Base-by-base conservation (phyloP, 345 rosid genomes). In the Citrus mangshanensis region DNA sequence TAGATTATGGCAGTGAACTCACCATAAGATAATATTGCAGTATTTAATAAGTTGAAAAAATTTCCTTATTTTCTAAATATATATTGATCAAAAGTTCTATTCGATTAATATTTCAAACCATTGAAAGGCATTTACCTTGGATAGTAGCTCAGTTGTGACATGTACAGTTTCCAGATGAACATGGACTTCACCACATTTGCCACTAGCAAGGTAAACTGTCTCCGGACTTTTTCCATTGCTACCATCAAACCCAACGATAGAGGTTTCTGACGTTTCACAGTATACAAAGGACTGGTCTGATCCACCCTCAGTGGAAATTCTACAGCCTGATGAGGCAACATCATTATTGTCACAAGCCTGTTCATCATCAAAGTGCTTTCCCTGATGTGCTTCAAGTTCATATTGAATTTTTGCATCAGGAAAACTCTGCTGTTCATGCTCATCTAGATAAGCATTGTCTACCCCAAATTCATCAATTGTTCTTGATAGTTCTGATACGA, bases 121-220 rank as follows among this genome's bases (percentile, higher is more conserved):
- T 74, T 56, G 56, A 68, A 61, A 59, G 78, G 74, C 72, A 69
- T 63, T 84, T 81, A 88, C 93, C 95, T 91, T 81, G 56, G 78
- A 22, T 34, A 58, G 72, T 46, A 51, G 77, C 79, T 74, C 76
- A 49, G 83, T 37, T 68, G 82, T 65, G 27, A 35, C 74, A 61
- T 74, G 74, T 77, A 76, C 70, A 56, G 82, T 78, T 51, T 83
- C 82, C 24, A 68, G 40, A 22, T 34, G 74, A 82, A 77, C 49
- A 70, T 54, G 79, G 49, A 61, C 77, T 78, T 85, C 77, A 35
- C 32, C 71, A 19, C 78, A 69, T 74, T 79, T 91, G 83, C 81
- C 89, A 75, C 75, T 35, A 35, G 37, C 37, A 35, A 35, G 37
- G 37, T 6, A 35, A 35, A 35, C 37, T 35, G 37, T 80, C 72